A percentile compares a stretch with the other conserved stretches of the same genome.
phyloP scores from a whole-genome alignment of 148 eudicot species.

The Camellia japonica region DNA sequence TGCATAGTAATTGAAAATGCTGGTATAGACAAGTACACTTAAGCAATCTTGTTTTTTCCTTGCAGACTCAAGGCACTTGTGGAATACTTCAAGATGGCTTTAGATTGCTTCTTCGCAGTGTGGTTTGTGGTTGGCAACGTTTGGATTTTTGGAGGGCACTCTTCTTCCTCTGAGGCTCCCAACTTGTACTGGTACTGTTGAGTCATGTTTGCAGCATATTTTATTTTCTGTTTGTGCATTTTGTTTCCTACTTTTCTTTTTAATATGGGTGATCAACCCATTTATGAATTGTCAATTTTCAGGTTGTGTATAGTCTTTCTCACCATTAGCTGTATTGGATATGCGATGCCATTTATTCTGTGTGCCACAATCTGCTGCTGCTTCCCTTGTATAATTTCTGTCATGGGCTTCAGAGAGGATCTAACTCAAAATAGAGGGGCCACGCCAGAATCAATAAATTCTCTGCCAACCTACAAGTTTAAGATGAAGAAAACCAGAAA shows the following conservation, averaged over 20 bases:
- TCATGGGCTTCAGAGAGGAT: slow-evolving; percentile 84
- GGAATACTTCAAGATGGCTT: slow-evolving; percentile 69
- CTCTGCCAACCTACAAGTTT: slow-evolving; percentile 75
- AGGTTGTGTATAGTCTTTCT: slow-evolving; percentile 87
- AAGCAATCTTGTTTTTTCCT: slow-evolving; percentile 7
- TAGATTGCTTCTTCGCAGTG: slow-evolving; percentile 81
- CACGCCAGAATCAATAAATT: slow-evolving; percentile 69
- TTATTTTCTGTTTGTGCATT: neutral
- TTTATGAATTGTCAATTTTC: slow-evolving; percentile 22
- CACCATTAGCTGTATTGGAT: slow-evolving; percentile 79
- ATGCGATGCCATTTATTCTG: slow-evolving; percentile 87
- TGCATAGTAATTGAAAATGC: neutral
- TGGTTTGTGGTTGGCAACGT: slow-evolving; percentile 89
- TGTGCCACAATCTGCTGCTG: slow-evolving; percentile 93
- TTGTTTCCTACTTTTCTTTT: neutral
- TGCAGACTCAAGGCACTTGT: slow-evolving; percentile 56
- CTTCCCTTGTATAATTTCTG: slow-evolving; percentile 84
- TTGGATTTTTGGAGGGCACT: slow-evolving; percentile 85
- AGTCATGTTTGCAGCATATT: neutral
- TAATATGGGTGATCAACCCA: slow-evolving; percentile 14
- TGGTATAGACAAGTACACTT: neutral
- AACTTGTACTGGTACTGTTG: slow-evolving; percentile 61
- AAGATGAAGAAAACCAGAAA: slow-evolving; percentile 63
- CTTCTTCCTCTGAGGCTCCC: slow-evolving; percentile 67
- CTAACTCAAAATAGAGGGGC: slow-evolving; percentile 74